phyloP scores from a whole-genome alignment of 371 early-diverging fungal species.

The Fennellomyces sp. region DNA sequence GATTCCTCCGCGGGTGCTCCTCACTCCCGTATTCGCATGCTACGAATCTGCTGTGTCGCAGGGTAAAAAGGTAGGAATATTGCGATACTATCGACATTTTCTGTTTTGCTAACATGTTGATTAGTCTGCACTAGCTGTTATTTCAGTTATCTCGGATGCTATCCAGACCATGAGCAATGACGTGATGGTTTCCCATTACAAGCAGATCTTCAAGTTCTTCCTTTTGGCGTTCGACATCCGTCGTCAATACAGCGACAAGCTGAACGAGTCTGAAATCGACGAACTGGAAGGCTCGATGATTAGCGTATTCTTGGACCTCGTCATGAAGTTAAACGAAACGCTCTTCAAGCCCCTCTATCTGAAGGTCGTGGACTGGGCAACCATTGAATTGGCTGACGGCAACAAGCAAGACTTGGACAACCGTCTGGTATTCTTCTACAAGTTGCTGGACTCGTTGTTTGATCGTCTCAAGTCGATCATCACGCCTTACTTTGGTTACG shows the following conservation, averaged over 20 bases:
- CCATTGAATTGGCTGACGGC: constrained; percentile 53
- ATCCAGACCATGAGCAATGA: constrained; percentile 68
- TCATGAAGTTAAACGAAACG: constrained; percentile 91
- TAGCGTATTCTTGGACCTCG: constrained; percentile 75
- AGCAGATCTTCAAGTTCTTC: constrained; percentile 82
- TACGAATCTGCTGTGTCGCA: constrained; percentile 58
- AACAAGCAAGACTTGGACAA: constrained; percentile 46
- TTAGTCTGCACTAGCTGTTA: constrained; percentile 20
- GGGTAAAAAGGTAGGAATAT: constrained; percentile 46
- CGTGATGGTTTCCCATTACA: constrained; percentile 71
- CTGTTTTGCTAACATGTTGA: background rate
- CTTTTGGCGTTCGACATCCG: constrained; percentile 74
- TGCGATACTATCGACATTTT: background rate
- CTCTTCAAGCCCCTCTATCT: constrained; percentile 93
- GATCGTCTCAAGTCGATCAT: constrained; percentile 83
- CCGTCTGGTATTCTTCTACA: constrained; percentile 81
- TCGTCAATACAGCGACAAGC: constrained; percentile 35
- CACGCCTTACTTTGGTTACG: constrained; percentile 81
- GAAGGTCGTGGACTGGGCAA: constrained; percentile 91
- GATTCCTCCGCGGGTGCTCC: constrained; percentile 72
- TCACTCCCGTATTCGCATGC: constrained; percentile 69
- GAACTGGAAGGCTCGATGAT: constrained; percentile 72
- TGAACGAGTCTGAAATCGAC: constrained; percentile 42
- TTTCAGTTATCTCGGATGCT: constrained; percentile 66
- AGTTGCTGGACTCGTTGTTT: constrained; percentile 70